Base-by-base conservation (phyloP, 1,139 yeast species). In the Yamadazyma siamensis region DNA sequence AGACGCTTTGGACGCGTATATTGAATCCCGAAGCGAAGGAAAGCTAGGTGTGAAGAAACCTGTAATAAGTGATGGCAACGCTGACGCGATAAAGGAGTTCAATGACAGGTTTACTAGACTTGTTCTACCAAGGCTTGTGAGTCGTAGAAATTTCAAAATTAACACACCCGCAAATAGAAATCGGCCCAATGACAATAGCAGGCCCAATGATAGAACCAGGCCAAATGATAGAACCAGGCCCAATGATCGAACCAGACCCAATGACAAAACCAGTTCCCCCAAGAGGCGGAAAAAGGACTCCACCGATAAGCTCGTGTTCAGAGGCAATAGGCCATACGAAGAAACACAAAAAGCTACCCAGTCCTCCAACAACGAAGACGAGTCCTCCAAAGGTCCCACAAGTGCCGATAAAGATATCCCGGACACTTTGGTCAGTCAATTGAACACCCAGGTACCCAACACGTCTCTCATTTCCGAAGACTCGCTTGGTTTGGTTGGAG, bases 361-460 rank as follows among this genome's bases (percentile, higher is more conserved):
- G n/a, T n/a, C n/a, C n/a, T n/a, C n/a, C n/a, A n/a, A n/a, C n/a
- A n/a, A n/a, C n/a, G n/a, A n/a, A n/a, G n/a, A n/a, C n/a, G n/a
- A n/a, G n/a, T n/a, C n/a, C n/a, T n/a, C n/a, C n/a, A n/a, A n/a
- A n/a, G n/a, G n/a, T n/a, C n/a, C n/a, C n/a, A n/a, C n/a, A n/a
- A n/a, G n/a, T n/a, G n/a, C n/a, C n/a, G n/a, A n/a, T n/a, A n/a
- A n/a, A n/a, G 23, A 13, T 10, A 12, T 8, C 5, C n/a, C 25
- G 7, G 33, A 30, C 14, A 30, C 33, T 4, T 15, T 31, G 25
- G 21, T 31, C 15, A 31, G 34, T 12, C 34, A 31, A 22, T 12
- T 22, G 13, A 25, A 26, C 4, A 23, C 30, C 12, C 34, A 32
- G 26, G 34, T 28, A 5, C 28, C 28, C 6, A 25, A 32, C 16